Base-by-base conservation (phyloP, 73 alveolate species). In the Urostyla sp. region DNA sequence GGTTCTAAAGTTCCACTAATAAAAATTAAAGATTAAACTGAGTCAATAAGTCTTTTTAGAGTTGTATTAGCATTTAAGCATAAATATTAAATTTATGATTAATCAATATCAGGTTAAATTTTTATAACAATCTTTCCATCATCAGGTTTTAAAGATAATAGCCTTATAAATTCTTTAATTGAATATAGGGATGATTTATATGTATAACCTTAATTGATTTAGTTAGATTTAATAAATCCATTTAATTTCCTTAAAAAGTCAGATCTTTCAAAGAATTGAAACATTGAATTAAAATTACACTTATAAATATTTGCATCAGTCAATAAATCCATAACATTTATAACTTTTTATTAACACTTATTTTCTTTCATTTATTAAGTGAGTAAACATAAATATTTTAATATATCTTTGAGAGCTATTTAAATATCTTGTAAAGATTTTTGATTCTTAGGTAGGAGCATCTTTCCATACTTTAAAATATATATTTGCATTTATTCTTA, bases 1-100 rank as follows among this genome's bases (percentile, higher is more conserved):
- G 99, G 99, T 74, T 92, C 88, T 74, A 95, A 49, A 13, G 99
- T 95, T n/a, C 99, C 99, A 40, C 98, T 96, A 5, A 88, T 75
- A 45, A 95, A 91, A 15, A 95, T 75, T 8, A 95, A 30, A 20
- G 90, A 74, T 43, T 80, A 83, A 51, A 74, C 89, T 66, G 88
- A 80, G 52, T 84, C 88, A 30, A 91, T 38, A 48, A 92, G 37
- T 49, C 57, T 32, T 51, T 82, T 81, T 59, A 92, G 80, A 44
- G 86, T 90, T 28, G 90, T 67, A 31, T 61, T 74, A 31, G 95
- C 94, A 72, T 88, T 86, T 31, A 92, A 46, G 59, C 90, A 87
- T 44, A 92, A 56, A 57, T 73, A 83, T 81, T 77, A 46, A n/a
- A 92, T 57, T 51, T 61, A 53, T 18, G 45, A 55, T 43, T 44